Base-by-base conservation (phyloP, 176 grass and related monocot species). In the Tillandsia fasciculata region DNA sequence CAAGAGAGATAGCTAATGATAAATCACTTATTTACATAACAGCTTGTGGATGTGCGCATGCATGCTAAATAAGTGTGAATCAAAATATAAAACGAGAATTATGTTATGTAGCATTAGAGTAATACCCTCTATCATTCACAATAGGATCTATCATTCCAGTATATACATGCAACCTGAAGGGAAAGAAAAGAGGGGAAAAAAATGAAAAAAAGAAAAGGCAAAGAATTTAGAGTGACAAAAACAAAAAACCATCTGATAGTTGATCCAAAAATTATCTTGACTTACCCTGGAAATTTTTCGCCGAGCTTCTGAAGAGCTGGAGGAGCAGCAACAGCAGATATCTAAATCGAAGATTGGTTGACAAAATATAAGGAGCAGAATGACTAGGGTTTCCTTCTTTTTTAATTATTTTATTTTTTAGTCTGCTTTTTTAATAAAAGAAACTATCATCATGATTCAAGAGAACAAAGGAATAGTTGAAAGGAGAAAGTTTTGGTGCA, bases 41-140 rank as follows among this genome's bases (percentile, higher is more conserved):
- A 12, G 14, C 24, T 14, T 66, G 27, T 58, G 14, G 18, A 5
- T 58, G 54, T 58, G 54, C 17, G 13, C n/a, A n/a, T n/a, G 53
- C 53, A 56, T n/a, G 3, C 3, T 5, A 7, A 42, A 6, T 42
- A 6, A 3, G 29, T 6, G 29, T 59, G 20, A 9, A 59, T 59
- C n/a, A 61, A 61, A 15, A 59, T 64, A 68, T 49, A 3, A 15
- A 73, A 69, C 51, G 49, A 67, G 13, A 67, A 26, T 24, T 5
- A 42, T 12, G 4, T 12, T 20, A 63, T 54, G 54, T 20, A 54
- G 64, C 70, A 59, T 72, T 49, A 48, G 53, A 83, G 76, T 23
- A 72, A 52, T 99, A 99, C 94, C 94, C 94, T 93, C 80, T 92
- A 82, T 99, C 87, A 65, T 99, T 87, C 75, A 99, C 94, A 75